phyloP scores from a whole-genome alignment of 768 basidiomycete genomes.

The Crassisporium funariophilum region DNA sequence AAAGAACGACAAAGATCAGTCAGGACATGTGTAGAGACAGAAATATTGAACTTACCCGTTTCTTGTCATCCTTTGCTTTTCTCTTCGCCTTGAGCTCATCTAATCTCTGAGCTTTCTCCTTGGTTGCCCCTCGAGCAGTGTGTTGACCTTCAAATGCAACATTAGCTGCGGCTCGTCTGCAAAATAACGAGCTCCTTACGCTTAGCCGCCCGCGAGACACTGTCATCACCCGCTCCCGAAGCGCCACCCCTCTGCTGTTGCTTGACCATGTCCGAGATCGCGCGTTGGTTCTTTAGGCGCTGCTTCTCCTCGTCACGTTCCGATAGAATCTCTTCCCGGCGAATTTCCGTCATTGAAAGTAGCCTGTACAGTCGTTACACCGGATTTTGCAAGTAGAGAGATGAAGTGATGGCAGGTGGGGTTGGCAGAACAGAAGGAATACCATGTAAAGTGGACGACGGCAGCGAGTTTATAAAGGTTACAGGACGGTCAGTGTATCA shows the following conservation, averaged over 20 bases:
- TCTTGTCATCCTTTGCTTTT: conserved; percentile 88
- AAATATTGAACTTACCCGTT: conserved; percentile 55
- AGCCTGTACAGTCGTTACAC: conserved; percentile 50
- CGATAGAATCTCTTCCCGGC: conserved; percentile 85
- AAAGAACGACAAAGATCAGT: conserved; percentile 10
- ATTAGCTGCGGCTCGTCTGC: conserved; percentile 1
- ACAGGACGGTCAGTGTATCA: too few relatives aligned
- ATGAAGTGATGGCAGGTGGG: conserved; percentile 5
- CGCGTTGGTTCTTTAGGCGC: conserved; percentile 66
- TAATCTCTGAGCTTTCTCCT: conserved; percentile 77
- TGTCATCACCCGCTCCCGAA: conserved; percentile 48
- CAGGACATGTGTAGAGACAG: not conserved
- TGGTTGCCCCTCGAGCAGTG: conserved; percentile 69
- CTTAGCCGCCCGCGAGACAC: conserved; percentile 74
- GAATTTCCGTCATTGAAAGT: conserved; percentile 79
- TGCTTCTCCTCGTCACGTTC: conserved; percentile 81
- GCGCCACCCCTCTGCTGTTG: conserved; percentile 55
- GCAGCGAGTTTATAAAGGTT: too few relatives aligned
- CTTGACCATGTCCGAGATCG: conserved; percentile 74
- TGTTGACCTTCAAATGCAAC: conserved; percentile 61
- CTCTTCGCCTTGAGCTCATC: conserved; percentile 86
- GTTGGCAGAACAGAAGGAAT: conserved; percentile 9
- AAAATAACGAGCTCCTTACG: conserved; percentile 45
- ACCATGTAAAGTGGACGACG: not conserved
- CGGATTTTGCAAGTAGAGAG: not conserved